Percentiles rank a stretch among this genome's conserved stretches.
Conservation (phyloP, 1,284 basidiomycete species). For the Heterobasidion occidentale region DNA sequence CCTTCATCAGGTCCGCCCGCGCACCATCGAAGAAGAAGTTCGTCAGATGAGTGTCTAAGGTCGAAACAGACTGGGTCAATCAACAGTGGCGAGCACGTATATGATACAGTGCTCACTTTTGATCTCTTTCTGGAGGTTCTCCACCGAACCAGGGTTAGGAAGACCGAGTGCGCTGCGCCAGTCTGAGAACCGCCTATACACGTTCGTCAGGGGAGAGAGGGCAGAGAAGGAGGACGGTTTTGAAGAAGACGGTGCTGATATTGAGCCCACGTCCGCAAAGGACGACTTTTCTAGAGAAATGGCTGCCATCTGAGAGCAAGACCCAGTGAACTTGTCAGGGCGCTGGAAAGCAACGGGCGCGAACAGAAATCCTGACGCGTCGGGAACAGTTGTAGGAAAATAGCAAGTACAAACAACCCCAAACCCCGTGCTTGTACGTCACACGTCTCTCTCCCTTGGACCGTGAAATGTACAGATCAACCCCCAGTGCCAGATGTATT, state of each 20-base stretch:
- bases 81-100: neutral
- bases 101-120: constrained; percentile 46
- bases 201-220: constrained; percentile 51
- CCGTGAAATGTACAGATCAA: neutral
- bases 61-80: constrained; percentile 1
- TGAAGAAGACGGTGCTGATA: constrained; percentile 10
- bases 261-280: neutral
- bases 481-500: neutral
- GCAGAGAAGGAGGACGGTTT: constrained; percentile 11
- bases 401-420: constrained; percentile 2
- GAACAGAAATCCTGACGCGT: neutral
- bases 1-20: constrained; percentile 93
- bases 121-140: constrained; percentile 87
- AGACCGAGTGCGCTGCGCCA: constrained; percentile 79
- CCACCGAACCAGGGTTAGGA: constrained; percentile 83
- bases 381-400: neutral
- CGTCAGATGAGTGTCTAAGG: constrained; percentile 78
- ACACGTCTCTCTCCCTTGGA: neutral
- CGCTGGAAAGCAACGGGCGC: neutral
- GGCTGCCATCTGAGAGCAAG: constrained; percentile 5
- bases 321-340: neutral
- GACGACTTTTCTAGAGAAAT: constrained; percentile 5
- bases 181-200: constrained; percentile 65
- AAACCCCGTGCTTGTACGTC: neutral
- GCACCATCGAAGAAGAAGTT: constrained; percentile 98